These are phyloP conservation scores for Phytophthora chlamydospora DNA, from an alignment of 352 stramenopile genomes.

Conservation along the genomic window DNA sequence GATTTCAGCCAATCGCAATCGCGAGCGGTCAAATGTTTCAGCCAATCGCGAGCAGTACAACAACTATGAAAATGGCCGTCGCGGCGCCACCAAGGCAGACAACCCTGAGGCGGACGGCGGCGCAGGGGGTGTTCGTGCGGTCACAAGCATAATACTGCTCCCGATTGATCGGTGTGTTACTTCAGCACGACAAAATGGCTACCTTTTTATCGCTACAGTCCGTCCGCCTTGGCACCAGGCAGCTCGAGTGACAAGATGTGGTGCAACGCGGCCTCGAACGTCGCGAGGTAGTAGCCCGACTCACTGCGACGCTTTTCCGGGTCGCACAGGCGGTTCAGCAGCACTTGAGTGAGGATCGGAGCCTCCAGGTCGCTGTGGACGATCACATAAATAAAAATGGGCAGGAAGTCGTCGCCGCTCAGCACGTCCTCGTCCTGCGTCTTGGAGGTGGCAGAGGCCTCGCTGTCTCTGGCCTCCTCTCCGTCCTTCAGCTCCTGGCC, in stretches of 20 bases:
- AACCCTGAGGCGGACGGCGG: too few species aligned
- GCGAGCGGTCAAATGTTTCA: too few species aligned
- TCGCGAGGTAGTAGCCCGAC: constrained; percentile 89
- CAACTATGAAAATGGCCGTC: too few species aligned
- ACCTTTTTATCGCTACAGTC: constrained; percentile 25
- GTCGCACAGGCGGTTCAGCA: constrained; percentile 85
- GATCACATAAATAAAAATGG: constrained; percentile 92
- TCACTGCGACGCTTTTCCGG: constrained; percentile 85
- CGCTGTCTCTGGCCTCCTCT: constrained; percentile 12
- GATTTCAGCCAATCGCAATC: too few species aligned
- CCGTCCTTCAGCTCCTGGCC: constrained; percentile 15
- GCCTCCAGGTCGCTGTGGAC: constrained; percentile 78
- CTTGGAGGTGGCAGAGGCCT: constrained; percentile 15
- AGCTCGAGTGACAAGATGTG: constrained; percentile 78
- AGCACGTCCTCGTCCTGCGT: constrained; percentile 68
- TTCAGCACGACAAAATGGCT: constrained; percentile 20
- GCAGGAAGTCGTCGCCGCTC: constrained; percentile 86
- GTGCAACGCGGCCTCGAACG: constrained; percentile 81
- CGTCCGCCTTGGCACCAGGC: constrained; percentile 25
- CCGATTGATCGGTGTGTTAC: constrained; percentile 4
- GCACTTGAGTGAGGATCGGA: constrained; percentile 82
- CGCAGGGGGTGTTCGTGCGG: too few species aligned
- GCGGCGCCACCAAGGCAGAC: too few species aligned
- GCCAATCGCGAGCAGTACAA: too few species aligned
- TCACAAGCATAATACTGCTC: too few species aligned